These are phyloP conservation scores for Pleurotus eryngii DNA, from an alignment of 768 basidiomycete species.

Conservation along the genomic window DNA sequence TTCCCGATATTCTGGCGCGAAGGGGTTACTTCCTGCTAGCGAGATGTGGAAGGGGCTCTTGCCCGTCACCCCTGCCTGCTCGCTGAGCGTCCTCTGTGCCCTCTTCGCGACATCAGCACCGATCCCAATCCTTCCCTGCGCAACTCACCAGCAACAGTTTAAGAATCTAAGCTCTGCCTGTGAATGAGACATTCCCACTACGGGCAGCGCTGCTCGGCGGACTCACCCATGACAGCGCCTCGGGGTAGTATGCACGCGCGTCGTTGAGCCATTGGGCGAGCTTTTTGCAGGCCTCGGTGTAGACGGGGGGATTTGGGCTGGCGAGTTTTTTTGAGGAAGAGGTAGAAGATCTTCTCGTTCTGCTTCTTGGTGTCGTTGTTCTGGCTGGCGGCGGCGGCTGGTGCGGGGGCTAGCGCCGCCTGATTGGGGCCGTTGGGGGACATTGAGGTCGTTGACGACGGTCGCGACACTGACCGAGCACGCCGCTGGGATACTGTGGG, in stretches of 20 bases:
- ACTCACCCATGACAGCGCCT: conserved; percentile 1
- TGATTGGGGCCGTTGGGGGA: too few species aligned
- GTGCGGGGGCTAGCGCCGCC: not conserved
- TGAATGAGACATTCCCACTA: not conserved
- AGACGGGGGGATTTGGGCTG: not conserved
- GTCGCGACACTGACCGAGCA: too few species aligned
- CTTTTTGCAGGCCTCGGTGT: not conserved
- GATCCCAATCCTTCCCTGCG: not conserved
- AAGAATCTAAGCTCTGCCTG: not conserved
- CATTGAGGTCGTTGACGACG: too few species aligned
- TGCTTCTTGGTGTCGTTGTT: not conserved
- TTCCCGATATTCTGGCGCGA: not conserved
- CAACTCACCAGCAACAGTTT: not conserved
- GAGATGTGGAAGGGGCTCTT: not conserved
- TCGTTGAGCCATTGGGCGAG: not conserved
- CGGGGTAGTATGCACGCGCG: conserved; percentile 1
- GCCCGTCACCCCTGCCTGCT: not conserved
- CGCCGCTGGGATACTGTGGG: too few species aligned
- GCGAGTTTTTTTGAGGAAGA: not conserved
- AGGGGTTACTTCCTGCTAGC: not conserved
- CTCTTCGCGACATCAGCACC: not conserved
- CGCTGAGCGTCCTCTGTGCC: not conserved
- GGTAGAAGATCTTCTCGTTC: not conserved
- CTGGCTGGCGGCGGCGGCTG: not conserved
- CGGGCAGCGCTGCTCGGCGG: not conserved